Base-by-base conservation (phyloP, 768 basidiomycete genomes). In the Lenzites betulinus region DNA sequence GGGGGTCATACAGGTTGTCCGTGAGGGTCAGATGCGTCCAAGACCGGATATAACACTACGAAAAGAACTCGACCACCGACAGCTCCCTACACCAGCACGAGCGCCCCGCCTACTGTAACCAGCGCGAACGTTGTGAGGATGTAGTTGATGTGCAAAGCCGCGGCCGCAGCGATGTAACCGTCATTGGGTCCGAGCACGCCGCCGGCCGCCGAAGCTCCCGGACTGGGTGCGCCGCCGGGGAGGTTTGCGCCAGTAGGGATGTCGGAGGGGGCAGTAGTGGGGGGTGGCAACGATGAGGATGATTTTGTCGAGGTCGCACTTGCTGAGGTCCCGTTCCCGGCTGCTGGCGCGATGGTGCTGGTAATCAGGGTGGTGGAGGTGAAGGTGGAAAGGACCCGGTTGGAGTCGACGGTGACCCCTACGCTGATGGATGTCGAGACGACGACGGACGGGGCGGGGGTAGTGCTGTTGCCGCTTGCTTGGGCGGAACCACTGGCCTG, bases 101-200 rank as follows among this genome's bases (percentile, higher is more conserved):
- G 35, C 47, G 22, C 50, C 26, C 54, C 47, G 51, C 59, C 63
- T 70, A 86, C 59, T 81, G 67, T 33, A 79, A 70, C 55, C 81
- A 71, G 67, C 86, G 64, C 28, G 6, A 80, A 44, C 7, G 77
- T 73, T 16, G 83, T 76, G 42, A 82, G 58, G 15, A 81, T 60
- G 6, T 78, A 74, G 60, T 81, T 83, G 64, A 74, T 68, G 41
- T 76, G 76, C 39, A 86, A 75, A 1, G 77, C 73, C 2, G 75
- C 66, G 7, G 83, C 89, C 13, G 78, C 81, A 28, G 86, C 81
- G 62, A 84, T 85, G 73, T 85, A 90, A 53, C 77, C 71, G 67
- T 92, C 89, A 48, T 79, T 78, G 48, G 89, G 89, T n/a, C 89
- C 89, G 61, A 79, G 87, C 36, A 80, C 73, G 26, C 83, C 86